A percentile compares a stretch with the other conserved stretches of the same genome.
phyloP scores from a whole-genome alignment of 768 basidiomycete genomes.

The Clavulina sp. region DNA sequence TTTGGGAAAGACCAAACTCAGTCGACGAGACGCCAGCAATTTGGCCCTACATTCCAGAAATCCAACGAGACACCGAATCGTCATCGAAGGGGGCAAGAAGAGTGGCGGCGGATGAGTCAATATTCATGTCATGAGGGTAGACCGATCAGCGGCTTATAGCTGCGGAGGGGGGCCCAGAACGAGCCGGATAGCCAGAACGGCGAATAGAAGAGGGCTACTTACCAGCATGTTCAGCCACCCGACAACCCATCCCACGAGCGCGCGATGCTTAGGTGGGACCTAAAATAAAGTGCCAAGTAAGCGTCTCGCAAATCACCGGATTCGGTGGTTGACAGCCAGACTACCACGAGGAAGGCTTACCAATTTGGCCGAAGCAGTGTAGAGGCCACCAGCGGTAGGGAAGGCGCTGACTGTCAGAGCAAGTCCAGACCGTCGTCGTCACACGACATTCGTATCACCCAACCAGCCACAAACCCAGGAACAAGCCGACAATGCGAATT shows the following conservation, averaged over 20 bases:
- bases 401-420: slow-evolving; percentile 7
- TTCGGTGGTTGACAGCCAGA: background rate
- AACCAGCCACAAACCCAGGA: too few species aligned
- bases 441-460: background rate
- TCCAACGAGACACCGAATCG: too few species aligned
- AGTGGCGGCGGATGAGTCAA: too few species aligned
- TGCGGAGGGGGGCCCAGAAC: background rate
- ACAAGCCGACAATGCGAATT: too few species aligned
- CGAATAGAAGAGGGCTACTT: slow-evolving; percentile 9
- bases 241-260: slow-evolving; percentile 25
- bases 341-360: background rate
- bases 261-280: slow-evolving; percentile 9
- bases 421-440: background rate
- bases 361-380: slow-evolving; percentile 12
- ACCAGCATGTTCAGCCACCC: slow-evolving; percentile 78
- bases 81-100: too few species aligned
- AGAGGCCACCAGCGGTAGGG: slow-evolving; percentile 15
- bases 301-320: too few species aligned
- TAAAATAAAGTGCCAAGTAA: background rate
- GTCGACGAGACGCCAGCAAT: slow-evolving; percentile 75
- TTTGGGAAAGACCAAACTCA: slow-evolving; percentile 35
- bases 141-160: too few species aligned
- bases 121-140: too few species aligned
- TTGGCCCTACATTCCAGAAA: slow-evolving; percentile 33
- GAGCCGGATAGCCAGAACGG: background rate